A percentile compares a stretch with the other conserved stretches of the same genome.
phyloP scores from a whole-genome alignment of 2,329 filamentous ascomycete species.

The Bipolaris zeicola region DNA sequence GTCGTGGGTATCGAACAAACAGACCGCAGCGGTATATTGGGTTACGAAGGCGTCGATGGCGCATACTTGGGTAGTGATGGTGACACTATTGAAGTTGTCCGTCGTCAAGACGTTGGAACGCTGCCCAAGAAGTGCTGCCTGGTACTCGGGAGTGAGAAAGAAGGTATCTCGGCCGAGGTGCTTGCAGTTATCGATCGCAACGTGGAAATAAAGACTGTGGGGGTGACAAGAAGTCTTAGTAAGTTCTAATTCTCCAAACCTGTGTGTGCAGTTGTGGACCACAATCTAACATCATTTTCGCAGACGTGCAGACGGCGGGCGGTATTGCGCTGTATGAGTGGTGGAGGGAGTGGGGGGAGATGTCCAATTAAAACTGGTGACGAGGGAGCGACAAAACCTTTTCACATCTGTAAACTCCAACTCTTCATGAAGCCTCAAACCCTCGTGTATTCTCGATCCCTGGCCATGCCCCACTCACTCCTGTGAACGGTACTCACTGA shows the following conservation, averaged over 20 bases:
- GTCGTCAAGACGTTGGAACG: slow-evolving; percentile 23
- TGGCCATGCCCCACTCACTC: slow-evolving; percentile 72
- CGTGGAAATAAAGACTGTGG: slow-evolving; percentile 59
- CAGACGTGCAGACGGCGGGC: slow-evolving; percentile 59
- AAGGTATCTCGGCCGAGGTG: slow-evolving; percentile 56
- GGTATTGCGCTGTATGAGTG: slow-evolving; percentile 60
- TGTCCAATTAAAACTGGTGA: not conserved
- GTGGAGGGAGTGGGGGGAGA: slow-evolving; percentile 50
- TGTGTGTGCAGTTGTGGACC: not conserved
- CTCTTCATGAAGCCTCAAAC: slow-evolving; percentile 29
- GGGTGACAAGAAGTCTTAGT: slow-evolving; percentile 59
- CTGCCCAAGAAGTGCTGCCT: slow-evolving; percentile 51
- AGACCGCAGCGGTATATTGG: slow-evolving; percentile 55
- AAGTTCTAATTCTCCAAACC: slow-evolving; percentile 1
- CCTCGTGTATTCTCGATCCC: slow-evolving; percentile 60
- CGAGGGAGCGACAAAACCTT: not conserved
- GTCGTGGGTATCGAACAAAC: slow-evolving; percentile 62
- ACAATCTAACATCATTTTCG: not conserved
- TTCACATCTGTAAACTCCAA: not conserved
- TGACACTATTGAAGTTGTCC: not conserved
- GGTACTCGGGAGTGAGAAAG: slow-evolving; percentile 58
- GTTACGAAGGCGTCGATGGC: slow-evolving; percentile 25
- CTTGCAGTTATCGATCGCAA: slow-evolving; percentile 57
- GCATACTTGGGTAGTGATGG: not conserved
- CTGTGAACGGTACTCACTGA: slow-evolving; percentile 63